Conservation (phyloP, 2,329 filamentous ascomycete species). For the Epichloe elymi region DNA sequence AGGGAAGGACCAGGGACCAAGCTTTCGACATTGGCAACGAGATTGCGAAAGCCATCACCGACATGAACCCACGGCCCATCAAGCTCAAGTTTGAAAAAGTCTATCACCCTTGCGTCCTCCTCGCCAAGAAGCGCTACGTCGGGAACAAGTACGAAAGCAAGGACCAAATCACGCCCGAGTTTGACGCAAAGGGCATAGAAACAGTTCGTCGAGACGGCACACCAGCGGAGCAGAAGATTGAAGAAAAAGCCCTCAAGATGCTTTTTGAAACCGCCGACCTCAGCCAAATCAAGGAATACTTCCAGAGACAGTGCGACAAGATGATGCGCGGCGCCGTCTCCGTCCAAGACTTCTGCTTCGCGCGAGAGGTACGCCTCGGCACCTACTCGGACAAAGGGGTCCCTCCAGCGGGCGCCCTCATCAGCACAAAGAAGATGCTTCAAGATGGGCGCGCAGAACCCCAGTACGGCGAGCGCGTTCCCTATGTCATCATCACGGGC, state of each 20-base stretch:
- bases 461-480: slow-evolving; percentile 88
- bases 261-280: slow-evolving; percentile 85
- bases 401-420: slow-evolving; percentile 75
- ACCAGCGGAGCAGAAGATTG: slow-evolving; percentile 89
- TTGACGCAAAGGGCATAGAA: slow-evolving; percentile 97
- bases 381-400: slow-evolving; percentile 67
- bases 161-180: slow-evolving; percentile 66
- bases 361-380: slow-evolving; percentile 79
- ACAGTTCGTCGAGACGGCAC: slow-evolving; percentile 92
- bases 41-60: slow-evolving; percentile 75
- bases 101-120: slow-evolving; percentile 84
- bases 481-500: slow-evolving; percentile 85
- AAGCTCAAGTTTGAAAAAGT: slow-evolving; percentile 99
- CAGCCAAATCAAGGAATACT: slow-evolving; percentile 77
- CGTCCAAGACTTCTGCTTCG: slow-evolving; percentile 93
- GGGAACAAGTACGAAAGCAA: slow-evolving; percentile 89
- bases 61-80: slow-evolving; percentile 78
- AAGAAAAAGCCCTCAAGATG: slow-evolving; percentile 79
- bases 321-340: slow-evolving; percentile 83
- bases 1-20: slow-evolving; percentile 72
- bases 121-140: slow-evolving; percentile 96
- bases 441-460: slow-evolving; percentile 77
- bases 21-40: slow-evolving; percentile 90
- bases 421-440: slow-evolving; percentile 77
- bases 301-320: slow-evolving; percentile 79